A percentile compares a stretch with the other conserved stretches of the same genome.
These are phyloP conservation scores for Maudiozyma bulderi DNA, from an alignment of 805 yeast species.

Conservation along the genomic window DNA sequence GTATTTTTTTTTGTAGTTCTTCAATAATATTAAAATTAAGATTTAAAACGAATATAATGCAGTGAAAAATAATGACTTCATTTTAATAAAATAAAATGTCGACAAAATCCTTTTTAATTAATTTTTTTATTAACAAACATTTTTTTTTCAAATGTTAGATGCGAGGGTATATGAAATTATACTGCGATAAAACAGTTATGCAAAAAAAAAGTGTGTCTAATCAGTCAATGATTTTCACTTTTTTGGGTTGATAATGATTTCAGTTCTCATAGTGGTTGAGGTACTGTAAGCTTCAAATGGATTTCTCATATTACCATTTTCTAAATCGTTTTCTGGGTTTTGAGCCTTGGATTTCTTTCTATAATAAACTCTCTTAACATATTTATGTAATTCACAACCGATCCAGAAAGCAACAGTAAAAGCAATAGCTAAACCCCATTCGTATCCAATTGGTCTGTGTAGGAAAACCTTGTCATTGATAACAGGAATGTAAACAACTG, in stretches of 20 bases:
- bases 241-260: conserved; percentile 9
- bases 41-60: background rate
- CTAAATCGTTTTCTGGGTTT: conserved; percentile 57
- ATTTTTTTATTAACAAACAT: background rate
- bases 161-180: background rate
- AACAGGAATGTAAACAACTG: conserved; percentile 82
- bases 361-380: conserved; percentile 46
- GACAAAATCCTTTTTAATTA: background rate
- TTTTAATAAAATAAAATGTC: background rate
- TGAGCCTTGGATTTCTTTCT: conserved; percentile 35
- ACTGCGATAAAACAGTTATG: background rate
- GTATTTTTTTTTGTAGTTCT: background rate
- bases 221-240: background rate
- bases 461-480: conserved; percentile 67
- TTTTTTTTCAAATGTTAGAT: background rate
- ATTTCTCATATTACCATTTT: conserved; percentile 35
- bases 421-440: conserved; percentile 71
- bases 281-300: conserved; percentile 53
- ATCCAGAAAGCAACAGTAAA: conserved; percentile 46
- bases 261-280: conserved; percentile 36
- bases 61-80: background rate
- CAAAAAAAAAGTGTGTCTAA: background rate
- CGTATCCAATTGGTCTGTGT: conserved; percentile 62
- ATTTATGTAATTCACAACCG: conserved; percentile 62
- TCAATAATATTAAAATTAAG: background rate